A percentile compares a stretch with the other conserved stretches of the same genome.
Evolutionary conservation across 352 stramenopile species (phyloP).

Genomic region (Pythium chondricola): DNA sequence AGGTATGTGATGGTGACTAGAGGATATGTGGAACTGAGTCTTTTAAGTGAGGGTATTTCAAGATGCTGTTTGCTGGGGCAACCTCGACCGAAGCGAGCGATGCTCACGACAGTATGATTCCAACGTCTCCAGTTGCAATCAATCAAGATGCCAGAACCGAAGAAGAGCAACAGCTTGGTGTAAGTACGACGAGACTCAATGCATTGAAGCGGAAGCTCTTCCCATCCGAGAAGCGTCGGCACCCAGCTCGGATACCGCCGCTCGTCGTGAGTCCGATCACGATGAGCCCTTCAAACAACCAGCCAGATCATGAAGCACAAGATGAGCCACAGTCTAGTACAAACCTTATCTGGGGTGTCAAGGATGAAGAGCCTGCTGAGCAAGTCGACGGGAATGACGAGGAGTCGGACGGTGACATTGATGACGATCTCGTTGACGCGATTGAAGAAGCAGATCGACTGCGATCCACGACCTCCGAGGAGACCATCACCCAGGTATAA

Average conservation of each 20-base stretch:
- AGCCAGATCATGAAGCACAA: conserved; percentile 7
- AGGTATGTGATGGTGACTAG: no score
- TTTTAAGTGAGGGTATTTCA: no score
- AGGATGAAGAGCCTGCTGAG: conserved; percentile 36
- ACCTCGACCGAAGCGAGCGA: no score
- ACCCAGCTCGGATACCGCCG: conserved; percentile 33
- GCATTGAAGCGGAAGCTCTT: conserved; percentile 55
- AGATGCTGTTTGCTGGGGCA: no score
- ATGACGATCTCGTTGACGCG: conserved; percentile 5
- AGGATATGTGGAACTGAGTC: no score
- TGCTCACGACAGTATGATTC: conserved; percentile 1
- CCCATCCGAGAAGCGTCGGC: conserved; percentile 36
- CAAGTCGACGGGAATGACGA: conserved; percentile 33
- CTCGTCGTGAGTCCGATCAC: conserved; percentile 40
- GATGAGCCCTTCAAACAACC: neutral
- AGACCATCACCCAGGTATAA: conserved; percentile 35
- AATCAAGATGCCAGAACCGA: neutral
- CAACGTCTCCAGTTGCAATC: conserved; percentile 1
- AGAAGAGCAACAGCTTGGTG: neutral
- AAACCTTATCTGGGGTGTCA: no score
- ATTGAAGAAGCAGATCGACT: conserved; percentile 10
- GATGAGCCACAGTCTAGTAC: conserved; percentile 6
- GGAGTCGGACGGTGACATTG: conserved; percentile 3
- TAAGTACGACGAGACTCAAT: conserved; percentile 29
- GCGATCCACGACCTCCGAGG: conserved; percentile 23